These are phyloP conservation scores for Erucastrum elatum DNA, from an alignment of 345 rosid species.

Conservation along the genomic window DNA sequence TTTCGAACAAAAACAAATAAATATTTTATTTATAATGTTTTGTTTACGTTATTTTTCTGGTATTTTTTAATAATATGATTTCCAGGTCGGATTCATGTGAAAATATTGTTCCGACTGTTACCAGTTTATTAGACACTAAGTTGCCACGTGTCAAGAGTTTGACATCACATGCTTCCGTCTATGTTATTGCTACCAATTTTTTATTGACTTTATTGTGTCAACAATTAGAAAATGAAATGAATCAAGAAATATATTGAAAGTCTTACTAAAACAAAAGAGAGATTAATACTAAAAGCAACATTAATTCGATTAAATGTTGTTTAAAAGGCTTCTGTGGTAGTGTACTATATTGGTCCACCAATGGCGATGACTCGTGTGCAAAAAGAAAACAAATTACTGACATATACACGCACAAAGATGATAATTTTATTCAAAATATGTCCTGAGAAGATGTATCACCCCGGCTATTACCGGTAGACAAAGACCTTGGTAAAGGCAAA, in stretches of 20 bases:
- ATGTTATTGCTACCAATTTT: conserved; percentile 44
- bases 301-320: background rate
- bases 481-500: conserved; percentile 53
- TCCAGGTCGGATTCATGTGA: conserved; percentile 28
- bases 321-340: conserved; percentile 34
- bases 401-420: conserved; percentile 33
- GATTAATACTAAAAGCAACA: background rate
- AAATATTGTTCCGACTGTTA: conserved; percentile 4
- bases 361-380: conserved; percentile 50
- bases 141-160: conserved; percentile 64
- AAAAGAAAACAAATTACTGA: conserved; percentile 19
- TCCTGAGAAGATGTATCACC: conserved; percentile 54
- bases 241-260: background rate
- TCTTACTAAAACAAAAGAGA: background rate
- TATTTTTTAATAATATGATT: background rate
- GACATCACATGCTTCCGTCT: conserved; percentile 49
- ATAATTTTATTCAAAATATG: conserved; percentile 19
- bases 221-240: background rate
- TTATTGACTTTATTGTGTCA: conserved; percentile 28
- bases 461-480: conserved; percentile 60
- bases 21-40: background rate
- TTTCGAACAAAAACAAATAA: background rate
- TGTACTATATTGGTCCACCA: conserved; percentile 54
- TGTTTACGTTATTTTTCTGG: background rate
- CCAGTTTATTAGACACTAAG: background rate